phyloP scores from a whole-genome alignment of 306 rosid genomes.

The Acacia confusa region DNA sequence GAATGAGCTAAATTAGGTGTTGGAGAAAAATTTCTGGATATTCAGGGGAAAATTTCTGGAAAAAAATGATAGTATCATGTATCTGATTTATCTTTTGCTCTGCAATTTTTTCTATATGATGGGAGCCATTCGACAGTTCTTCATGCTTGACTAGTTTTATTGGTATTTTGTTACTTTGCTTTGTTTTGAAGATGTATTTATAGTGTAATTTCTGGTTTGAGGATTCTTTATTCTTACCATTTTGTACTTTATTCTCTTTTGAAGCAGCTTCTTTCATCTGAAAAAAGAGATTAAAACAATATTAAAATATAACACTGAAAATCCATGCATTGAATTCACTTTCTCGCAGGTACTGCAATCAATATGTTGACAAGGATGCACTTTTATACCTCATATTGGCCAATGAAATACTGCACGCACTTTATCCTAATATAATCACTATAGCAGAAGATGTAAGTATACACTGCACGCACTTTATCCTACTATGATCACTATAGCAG shows the following conservation, averaged over 20 bases:
- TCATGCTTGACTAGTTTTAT: not conserved
- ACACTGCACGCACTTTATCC: conserved; percentile 75
- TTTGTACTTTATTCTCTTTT: not conserved
- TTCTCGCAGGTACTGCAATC: conserved; percentile 83
- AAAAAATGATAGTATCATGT: not conserved
- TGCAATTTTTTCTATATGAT: not conserved
- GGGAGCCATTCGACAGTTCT: not conserved
- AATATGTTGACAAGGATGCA: conserved; percentile 92
- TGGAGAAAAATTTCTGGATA: not conserved
- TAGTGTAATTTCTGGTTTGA: not conserved
- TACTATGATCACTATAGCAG: conserved; percentile 84
- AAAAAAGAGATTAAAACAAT: not conserved
- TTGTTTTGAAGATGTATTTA: not conserved
- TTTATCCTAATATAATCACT: conserved; percentile 82
- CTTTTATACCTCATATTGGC: conserved; percentile 82
- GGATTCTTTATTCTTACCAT: not conserved
- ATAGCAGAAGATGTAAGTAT: conserved; percentile 90
- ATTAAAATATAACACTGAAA: not conserved
- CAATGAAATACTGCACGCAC: conserved; percentile 75
- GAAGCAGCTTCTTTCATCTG: not conserved
- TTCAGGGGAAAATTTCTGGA: too few relatives aligned
- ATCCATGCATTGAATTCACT: conserved; percentile 21
- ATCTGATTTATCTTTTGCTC: not conserved
- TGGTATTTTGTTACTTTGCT: not conserved
- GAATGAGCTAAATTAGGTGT: conserved; percentile 9